Evolutionary conservation across 2,329 filamentous ascomycete genomes (phyloP), one percentile per base, ranked within the genome.

Genomic region (Didymella pinodella): DNA sequence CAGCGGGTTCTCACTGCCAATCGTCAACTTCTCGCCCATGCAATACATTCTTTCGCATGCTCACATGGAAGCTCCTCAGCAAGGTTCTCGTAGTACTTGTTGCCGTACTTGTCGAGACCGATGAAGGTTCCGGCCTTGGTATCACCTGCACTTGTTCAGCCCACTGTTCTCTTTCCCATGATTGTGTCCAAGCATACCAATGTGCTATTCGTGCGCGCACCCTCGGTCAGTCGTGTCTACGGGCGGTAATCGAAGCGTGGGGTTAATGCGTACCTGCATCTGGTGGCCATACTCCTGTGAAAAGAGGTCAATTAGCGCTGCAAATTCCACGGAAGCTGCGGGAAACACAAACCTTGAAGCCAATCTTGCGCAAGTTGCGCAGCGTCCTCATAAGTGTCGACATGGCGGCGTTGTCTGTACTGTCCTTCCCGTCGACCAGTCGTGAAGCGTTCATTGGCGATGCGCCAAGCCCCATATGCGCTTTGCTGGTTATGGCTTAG

Each of bases 61-160:
- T 77, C 84, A 96, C 92, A 84, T 58, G 95, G 95, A 60, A 99
- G 85, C 80, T 99, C 95, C 77, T 98, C 93, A 62, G 83, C 81
- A 74, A 87, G 80, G 84, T 99, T 97, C 85, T 99, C 95, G 78
- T 87, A 99, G 85, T 86, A 99, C 83, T 97, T 98, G 88, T 99
- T 99, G 79, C 95, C 96, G 77, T 89, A 96, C 79, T 88, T 87
- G 83, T 99, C 95, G 74, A 82, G 86, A 71, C 90, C 95, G 67
- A 99, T 87, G 68, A 96, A 84, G 43, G 86, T 88, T 74, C 95
- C 96, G 75, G 90, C 88, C 84, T 99, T 99, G 80, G 95, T 99
- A 82, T 99, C 95, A 83, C 94, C 93, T 95, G 76, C 64, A 59
- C 29, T 44, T 2, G 47, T 67, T 81, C 65, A 79, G 70, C 62